Evolutionary conservation across 2,329 filamentous ascomycete species (phyloP), one percentile per base, ranked within the genome.

Genomic region (Sclerotinia sclerotiorum): DNA sequence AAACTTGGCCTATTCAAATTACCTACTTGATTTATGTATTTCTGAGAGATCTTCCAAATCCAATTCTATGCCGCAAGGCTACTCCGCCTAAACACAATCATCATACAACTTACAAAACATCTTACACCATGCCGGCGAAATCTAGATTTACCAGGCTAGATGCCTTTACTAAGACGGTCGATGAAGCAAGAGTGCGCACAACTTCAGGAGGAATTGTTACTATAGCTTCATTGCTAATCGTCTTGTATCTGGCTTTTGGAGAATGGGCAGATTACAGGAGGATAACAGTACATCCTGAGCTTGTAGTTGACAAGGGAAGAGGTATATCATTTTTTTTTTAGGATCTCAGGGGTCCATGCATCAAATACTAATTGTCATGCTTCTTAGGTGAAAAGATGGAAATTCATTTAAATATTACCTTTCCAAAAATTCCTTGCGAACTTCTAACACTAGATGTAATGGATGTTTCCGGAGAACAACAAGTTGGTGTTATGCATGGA

Each of bases 91-190:
- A 42, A 56, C 48, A 65, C 49, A 27, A 60, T 15, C 46, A 58
- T 46, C 48, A 42, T 17, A 42, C 29, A 54, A 3, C 15, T 57
- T 21, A 24, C 19, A 24, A 15, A 60, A 54, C 55, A 24, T 7
- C 35, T 49, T 49, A 51, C 67, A 69, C 74, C 2, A 98, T 98
- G 95, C 84, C 94, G 73, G 82, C 90, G 77, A 97, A 97, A 84
- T 97, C 93, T 75, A 90, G 95, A 80, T 97, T 99, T 79, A 97
- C 92, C 70, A 90, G 90, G 87, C 92, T 99, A 72, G 95, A 99
- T 81, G 95, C 95, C 85, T 99, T 99, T 80, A 97, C 94, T 64
- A 99, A 99, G 82, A 99, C 95, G 17, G 95, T 99, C 75, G 95
- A 99, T 80, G 95, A 99, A 88, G 95, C 96, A 73, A 88, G 95